phyloP scores from a whole-genome alignment of 2,329 filamentous ascomycete species.

The Pyrenophora seminiperda region DNA sequence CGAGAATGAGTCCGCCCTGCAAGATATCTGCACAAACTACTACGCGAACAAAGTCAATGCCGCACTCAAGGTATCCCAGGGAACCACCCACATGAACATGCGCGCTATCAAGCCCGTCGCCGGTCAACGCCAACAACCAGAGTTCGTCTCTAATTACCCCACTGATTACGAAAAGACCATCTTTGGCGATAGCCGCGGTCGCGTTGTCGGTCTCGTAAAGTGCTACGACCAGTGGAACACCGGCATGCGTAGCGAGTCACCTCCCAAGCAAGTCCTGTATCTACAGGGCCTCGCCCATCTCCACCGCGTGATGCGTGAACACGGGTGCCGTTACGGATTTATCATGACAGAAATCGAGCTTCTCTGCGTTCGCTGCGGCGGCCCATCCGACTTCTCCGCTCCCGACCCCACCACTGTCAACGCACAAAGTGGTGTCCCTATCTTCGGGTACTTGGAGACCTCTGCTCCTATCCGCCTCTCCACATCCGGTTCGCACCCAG shows the following conservation, averaged over 20 bases:
- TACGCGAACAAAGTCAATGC: constrained; percentile 88
- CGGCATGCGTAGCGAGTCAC: constrained; percentile 84
- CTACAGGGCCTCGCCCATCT: constrained; percentile 83
- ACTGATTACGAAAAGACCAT: constrained; percentile 59
- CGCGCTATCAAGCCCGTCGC: constrained; percentile 45
- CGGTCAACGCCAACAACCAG: constrained; percentile 61
- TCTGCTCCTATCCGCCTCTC: constrained; percentile 61
- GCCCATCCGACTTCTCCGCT: constrained; percentile 41
- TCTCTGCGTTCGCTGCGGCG: constrained; percentile 82
- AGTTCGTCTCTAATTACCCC: constrained; percentile 69
- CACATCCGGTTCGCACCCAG: constrained; percentile 43
- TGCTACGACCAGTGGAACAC: constrained; percentile 95
- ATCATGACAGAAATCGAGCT: constrained; percentile 96
- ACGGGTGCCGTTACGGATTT: constrained; percentile 91
- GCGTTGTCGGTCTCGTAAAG: constrained; percentile 84
- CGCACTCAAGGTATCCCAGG: constrained; percentile 76
- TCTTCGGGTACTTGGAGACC: constrained; percentile 89
- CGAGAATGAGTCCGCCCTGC: constrained; percentile 77
- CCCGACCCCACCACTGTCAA: constrained; percentile 46
- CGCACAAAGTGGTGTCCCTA: constrained; percentile 63
- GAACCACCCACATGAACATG: constrained; percentile 63
- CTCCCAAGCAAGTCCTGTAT: constrained; percentile 85
- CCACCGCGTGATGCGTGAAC: constrained; percentile 90
- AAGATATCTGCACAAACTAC: constrained; percentile 74
- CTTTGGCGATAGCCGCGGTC: constrained; percentile 56